These are phyloP conservation scores for Sarocladiaceae sp. DNA, from an alignment of 2,329 filamentous ascomycete species.

Conservation along the genomic window DNA sequence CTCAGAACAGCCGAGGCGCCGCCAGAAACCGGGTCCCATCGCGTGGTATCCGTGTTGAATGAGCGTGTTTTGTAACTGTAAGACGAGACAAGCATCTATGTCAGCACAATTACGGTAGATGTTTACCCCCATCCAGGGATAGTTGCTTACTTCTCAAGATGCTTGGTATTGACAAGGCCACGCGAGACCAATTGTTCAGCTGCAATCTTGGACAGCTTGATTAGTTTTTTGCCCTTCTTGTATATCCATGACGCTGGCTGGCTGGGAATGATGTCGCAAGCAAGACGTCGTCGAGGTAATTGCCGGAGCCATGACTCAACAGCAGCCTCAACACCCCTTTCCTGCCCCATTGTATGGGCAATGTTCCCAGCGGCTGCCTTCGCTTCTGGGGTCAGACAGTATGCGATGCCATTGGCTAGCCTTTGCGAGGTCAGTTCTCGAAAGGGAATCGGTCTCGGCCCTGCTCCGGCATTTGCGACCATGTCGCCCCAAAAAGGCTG, in stretches of 20 bases:
- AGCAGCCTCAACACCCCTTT: background rate
- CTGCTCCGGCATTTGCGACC: slow-evolving; percentile 33
- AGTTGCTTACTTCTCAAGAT: slow-evolving; percentile 1
- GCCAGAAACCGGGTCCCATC: too few relatives aligned
- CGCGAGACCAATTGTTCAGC: background rate
- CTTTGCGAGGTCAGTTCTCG: slow-evolving; percentile 27
- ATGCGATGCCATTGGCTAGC: slow-evolving; percentile 28
- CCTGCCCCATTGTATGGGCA: background rate
- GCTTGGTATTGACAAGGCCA: background rate
- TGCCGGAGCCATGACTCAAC: background rate
- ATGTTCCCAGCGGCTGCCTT: background rate
- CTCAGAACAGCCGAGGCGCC: too few relatives aligned
- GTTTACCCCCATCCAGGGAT: too few relatives aligned
- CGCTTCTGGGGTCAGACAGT: slow-evolving; percentile 16
- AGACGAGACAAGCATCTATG: too few relatives aligned
- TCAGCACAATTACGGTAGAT: too few relatives aligned
- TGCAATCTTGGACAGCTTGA: background rate
- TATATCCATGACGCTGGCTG: background rate
- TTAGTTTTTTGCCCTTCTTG: background rate
- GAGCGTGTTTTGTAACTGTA: too few relatives aligned
- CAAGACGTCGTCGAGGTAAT: background rate
- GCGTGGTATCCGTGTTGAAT: too few relatives aligned
- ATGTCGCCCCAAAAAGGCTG: slow-evolving; percentile 38
- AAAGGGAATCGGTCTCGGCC: slow-evolving; percentile 30
- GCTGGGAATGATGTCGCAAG: background rate